Evolutionary conservation across 768 basidiomycete species (phyloP), one percentile per base, ranked within the genome.

Genomic region (Termitomyces sp.): DNA sequence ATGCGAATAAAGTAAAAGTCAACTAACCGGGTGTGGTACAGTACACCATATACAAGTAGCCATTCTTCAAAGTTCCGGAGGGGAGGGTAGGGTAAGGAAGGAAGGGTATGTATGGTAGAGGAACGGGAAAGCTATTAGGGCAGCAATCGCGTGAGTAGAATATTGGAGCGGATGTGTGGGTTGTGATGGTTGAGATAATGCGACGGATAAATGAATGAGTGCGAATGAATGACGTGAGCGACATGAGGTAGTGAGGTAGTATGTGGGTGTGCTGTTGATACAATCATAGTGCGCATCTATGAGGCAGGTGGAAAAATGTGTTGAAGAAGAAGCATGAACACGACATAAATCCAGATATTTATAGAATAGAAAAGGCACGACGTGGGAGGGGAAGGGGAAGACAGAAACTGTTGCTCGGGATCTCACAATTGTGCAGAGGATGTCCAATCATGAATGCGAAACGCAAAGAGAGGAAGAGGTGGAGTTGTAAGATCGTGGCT

Each of bases 221-320:
- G 15, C 51, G 62, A 33, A 20, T 42, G 54, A 32, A 49, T 32
- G n/a, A n/a, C 57, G 55, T 57, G 63, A 15, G 60, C 28, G 33
- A 13, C 28, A 18, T 40, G 53, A 39, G 32, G 40, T 32, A 18
- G 51, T 24, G 40, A 5, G 53, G 16, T 45, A 18, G 48, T 22
- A 54, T 49, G 63, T 39, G 53, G 36, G 7, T 20, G 45, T 56
- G 55, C 55, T 64, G 55, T 35, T 57, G 40, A 65, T 59, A 65
- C 63, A 65, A 64, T 39, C 63, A 62, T 57, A 65, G 62, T 42
- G 36, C n/a, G 65, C 57, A 59, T 67, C 53, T 59, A 65, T 65
- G 54, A 59, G 38, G 28, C 39, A 55, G 16, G 13, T 49, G 24
- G 15, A 28, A 49, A 54, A 39, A 28, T 33, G 33, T 36, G 55